phyloP scores from a whole-genome alignment of 2,329 filamentous ascomycete species.

The Colletotrichum melonis region DNA sequence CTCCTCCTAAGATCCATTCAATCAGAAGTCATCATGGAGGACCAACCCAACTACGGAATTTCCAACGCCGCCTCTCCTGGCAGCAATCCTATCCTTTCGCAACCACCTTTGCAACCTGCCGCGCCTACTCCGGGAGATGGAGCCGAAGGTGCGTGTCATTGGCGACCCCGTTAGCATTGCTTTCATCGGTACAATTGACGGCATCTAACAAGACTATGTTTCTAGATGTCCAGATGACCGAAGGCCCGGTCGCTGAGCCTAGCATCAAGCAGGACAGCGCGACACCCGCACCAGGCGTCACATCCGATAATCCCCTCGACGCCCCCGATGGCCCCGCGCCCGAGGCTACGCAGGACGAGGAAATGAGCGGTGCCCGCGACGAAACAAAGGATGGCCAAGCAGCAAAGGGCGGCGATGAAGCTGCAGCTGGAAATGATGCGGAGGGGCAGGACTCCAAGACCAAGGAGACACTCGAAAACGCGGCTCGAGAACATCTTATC shows the following conservation, averaged over 20 bases:
- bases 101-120: conserved; percentile 58
- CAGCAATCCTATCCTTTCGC: conserved; percentile 66
- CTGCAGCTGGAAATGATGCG: conserved; percentile 56
- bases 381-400: conserved; percentile 57
- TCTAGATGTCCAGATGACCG: conserved; percentile 74
- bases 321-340: conserved; percentile 73
- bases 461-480: conserved; percentile 85
- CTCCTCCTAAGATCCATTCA: conserved; percentile 32
- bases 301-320: conserved; percentile 74
- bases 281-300: conserved; percentile 65
- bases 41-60: conserved; percentile 67
- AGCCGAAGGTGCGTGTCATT: conserved; percentile 24
- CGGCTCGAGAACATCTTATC: conserved; percentile 91
- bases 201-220: conserved; percentile 4
- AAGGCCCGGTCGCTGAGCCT: conserved; percentile 58
- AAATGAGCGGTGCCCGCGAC: conserved; percentile 77
- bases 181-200: neutral
- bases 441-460: conserved; percentile 71
- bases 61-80: conserved; percentile 67
- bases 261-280: conserved; percentile 71
- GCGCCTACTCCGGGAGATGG: conserved; percentile 13
- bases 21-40: conserved; percentile 63
- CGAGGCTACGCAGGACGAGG: conserved; percentile 79
- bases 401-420: conserved; percentile 56
- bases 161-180: conserved; percentile 36